Conservation (phyloP, 2,329 filamentous ascomycete genomes). For the Pseudocercospora musae region DNA sequence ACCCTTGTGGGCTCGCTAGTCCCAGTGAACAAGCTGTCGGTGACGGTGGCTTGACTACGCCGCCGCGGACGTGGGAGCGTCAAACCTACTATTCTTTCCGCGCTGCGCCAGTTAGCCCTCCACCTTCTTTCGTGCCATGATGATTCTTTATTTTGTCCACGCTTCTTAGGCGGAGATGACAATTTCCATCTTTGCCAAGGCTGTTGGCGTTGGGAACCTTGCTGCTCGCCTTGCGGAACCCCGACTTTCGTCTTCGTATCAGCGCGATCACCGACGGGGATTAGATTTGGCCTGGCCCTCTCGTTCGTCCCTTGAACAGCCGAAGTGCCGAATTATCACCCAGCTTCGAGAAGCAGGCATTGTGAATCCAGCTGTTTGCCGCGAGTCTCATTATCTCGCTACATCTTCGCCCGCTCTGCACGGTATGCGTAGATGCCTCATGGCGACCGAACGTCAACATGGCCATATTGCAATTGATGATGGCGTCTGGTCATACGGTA, state of each 20-base stretch:
- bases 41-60: slow-evolving; percentile 18
- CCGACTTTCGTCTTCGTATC: slow-evolving; percentile 12
- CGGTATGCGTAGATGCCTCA: slow-evolving; percentile 6
- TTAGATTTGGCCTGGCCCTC: slow-evolving; percentile 13
- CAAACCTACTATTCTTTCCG: slow-evolving; percentile 22
- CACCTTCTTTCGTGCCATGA: slow-evolving; percentile 2
- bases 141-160: slow-evolving; percentile 8
- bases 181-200: slow-evolving; percentile 8
- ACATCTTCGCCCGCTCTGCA: slow-evolving; percentile 17
- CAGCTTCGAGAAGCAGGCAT: slow-evolving; percentile 17
- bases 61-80: slow-evolving; percentile 18
- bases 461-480: slow-evolving; percentile 5
- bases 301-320: slow-evolving; percentile 6
- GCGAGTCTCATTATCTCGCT: slow-evolving; percentile 18
- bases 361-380: too few relatives aligned
- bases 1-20: slow-evolving; percentile 15
- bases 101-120: slow-evolving; percentile 7
- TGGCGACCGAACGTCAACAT: slow-evolving; percentile 5
- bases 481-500: not conserved
- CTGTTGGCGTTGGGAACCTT: slow-evolving; percentile 19
- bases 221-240: slow-evolving; percentile 5
- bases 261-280: slow-evolving; percentile 16
- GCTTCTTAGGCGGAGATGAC: slow-evolving; percentile 16
- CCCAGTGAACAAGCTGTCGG: slow-evolving; percentile 20
- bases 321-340: slow-evolving; percentile 19